Evolutionary conservation across 2,329 filamentous ascomycete genomes (phyloP).

Genomic region (Xylariales sp.): DNA sequence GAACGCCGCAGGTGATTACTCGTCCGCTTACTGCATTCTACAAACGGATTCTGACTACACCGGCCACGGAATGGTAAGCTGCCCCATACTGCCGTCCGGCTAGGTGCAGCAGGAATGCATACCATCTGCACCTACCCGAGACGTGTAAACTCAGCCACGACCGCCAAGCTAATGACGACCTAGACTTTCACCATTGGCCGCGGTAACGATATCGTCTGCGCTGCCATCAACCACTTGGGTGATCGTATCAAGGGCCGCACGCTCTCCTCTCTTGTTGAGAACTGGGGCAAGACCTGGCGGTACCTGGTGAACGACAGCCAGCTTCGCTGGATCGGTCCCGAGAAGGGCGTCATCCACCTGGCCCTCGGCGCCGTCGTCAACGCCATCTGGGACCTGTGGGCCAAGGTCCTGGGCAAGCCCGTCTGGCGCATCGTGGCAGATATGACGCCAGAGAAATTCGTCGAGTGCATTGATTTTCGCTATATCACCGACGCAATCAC

Average conservation of each 20-base stretch:
- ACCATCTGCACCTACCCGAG: neutral
- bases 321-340: conserved; percentile 88
- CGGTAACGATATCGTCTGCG: conserved; percentile 88
- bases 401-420: conserved; percentile 77
- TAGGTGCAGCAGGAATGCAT: neutral
- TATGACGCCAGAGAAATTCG: conserved; percentile 83
- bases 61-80: conserved; percentile 72
- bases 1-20: conserved; percentile 92
- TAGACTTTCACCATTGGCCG: conserved; percentile 79
- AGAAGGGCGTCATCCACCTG: conserved; percentile 92
- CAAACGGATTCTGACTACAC: conserved; percentile 68
- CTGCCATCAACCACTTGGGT: conserved; percentile 73
- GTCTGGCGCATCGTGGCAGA: conserved; percentile 88
- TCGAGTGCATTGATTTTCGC: conserved; percentile 85
- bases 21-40: conserved; percentile 88
- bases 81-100: neutral
- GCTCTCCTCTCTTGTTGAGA: conserved; percentile 67
- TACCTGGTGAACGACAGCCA: conserved; percentile 89
- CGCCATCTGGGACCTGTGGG: conserved; percentile 94
- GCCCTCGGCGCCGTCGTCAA: conserved; percentile 86
- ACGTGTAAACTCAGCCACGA: no score
- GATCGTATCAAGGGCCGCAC: conserved; percentile 71
- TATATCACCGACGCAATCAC: conserved; percentile 95
- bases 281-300: conserved; percentile 88
- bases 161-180: no score